phyloP scores from a whole-genome alignment of 371 early-diverging fungal genomes.

The Aphelidium insulamus region DNA sequence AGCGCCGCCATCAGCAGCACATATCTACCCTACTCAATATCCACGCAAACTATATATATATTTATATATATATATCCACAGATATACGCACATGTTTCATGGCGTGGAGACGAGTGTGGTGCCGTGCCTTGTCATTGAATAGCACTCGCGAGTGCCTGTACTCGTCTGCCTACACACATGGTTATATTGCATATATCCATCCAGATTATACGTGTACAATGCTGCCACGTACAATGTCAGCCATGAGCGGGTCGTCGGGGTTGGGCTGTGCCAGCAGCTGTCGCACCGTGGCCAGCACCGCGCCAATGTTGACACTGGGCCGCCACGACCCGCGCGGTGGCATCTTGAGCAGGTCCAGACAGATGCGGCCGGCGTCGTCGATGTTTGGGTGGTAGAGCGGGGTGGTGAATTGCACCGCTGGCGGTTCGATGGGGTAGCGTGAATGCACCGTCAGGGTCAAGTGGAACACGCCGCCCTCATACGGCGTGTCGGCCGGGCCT shows the following conservation, averaged over 20 bases:
- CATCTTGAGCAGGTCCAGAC: conserved; percentile 24
- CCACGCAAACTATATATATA: too few species aligned
- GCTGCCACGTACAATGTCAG: conserved; percentile 17
- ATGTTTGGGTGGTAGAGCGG: conserved; percentile 27
- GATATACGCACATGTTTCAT: not conserved
- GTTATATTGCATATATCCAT: not conserved
- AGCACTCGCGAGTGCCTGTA: not conserved
- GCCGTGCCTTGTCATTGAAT: not conserved
- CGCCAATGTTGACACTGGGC: conserved; percentile 19
- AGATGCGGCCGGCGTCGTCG: conserved; percentile 23
- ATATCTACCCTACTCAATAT: too few species aligned
- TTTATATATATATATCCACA: too few species aligned
- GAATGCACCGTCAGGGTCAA: conserved; percentile 9
- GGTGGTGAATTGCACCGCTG: conserved; percentile 22
- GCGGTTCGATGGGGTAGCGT: conserved; percentile 3
- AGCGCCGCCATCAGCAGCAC: too few species aligned
- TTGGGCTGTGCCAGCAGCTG: conserved; percentile 22
- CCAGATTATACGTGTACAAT: too few species aligned
- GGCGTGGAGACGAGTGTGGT: not conserved
- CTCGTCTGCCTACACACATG: not conserved
- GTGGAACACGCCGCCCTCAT: conserved; percentile 19
- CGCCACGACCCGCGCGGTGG: conserved; percentile 22
- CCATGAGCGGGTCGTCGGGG: conserved; percentile 28
- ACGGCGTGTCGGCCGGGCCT: conserved; percentile 27
- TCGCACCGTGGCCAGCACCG: conserved; percentile 14